Percentiles rank a stretch among this genome's conserved stretches.
phyloP scores from a whole-genome alignment of 495 filamentous ascomycete genomes.

The Podospora fimiseda region DNA sequence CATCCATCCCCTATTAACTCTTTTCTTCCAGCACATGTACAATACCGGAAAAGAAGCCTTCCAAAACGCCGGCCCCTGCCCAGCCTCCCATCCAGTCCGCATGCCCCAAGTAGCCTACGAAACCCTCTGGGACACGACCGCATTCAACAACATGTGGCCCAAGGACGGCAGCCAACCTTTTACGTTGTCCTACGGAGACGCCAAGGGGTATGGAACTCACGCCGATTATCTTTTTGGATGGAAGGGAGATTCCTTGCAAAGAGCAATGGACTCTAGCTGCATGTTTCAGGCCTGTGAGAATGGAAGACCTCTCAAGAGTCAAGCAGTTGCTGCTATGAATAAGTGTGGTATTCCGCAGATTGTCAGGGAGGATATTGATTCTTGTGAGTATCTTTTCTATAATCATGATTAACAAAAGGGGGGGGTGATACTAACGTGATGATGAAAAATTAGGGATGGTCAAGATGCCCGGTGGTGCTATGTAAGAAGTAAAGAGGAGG shows the following conservation, averaged over 20 bases:
- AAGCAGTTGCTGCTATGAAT: conserved; percentile 38
- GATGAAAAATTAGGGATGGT: background rate
- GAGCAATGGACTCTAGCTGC: conserved; percentile 42
- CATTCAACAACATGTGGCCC: conserved; percentile 44
- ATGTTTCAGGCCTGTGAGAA: conserved; percentile 43
- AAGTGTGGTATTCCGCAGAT: conserved; percentile 38
- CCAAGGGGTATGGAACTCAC: conserved; percentile 39
- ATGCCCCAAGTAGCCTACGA: conserved; percentile 47
- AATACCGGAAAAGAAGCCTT: conserved; percentile 40
- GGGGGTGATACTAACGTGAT: background rate
- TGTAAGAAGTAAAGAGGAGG: too few relatives aligned
- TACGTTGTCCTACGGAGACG: conserved; percentile 28
- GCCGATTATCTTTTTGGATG: conserved; percentile 46
- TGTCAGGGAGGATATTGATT: conserved; percentile 40
- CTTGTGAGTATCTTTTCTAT: conserved; percentile 36
- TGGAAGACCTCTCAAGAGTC: conserved; percentile 36
- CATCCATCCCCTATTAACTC: too few relatives aligned
- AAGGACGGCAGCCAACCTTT: conserved; percentile 41
- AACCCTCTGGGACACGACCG: conserved; percentile 46
- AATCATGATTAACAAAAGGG: background rate
- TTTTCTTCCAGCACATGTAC: too few relatives aligned
- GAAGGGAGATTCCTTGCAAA: conserved; percentile 41
- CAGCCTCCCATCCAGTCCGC: conserved; percentile 44
- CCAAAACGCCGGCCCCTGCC: conserved; percentile 38
- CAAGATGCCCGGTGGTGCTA: conserved; percentile 40